A percentile compares a stretch with the other conserved stretches of the same genome.
phyloP scores from a whole-genome alignment of 1,284 basidiomycete species.

The Malassezia nana region DNA sequence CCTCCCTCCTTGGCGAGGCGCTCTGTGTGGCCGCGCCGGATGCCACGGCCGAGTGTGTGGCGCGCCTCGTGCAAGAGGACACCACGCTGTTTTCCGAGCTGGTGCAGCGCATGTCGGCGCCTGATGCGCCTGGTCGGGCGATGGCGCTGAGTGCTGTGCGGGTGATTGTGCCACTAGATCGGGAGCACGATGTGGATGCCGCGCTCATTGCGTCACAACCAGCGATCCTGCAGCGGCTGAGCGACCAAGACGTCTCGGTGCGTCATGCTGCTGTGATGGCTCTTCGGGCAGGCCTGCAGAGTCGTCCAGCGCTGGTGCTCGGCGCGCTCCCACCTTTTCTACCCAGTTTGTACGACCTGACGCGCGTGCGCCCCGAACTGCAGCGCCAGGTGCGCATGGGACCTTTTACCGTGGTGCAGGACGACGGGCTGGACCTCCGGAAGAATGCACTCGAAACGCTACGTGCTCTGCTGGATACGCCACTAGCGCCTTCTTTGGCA shows the following conservation, averaged over 20 bases:
- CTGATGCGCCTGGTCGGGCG: conserved; percentile 55
- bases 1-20: conserved; percentile 54
- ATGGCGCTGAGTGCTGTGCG: conserved; percentile 87
- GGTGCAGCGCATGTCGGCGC: conserved; percentile 59
- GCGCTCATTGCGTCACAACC: conserved; percentile 72
- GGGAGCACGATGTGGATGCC: conserved; percentile 72
- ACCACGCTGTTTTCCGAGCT: conserved; percentile 62
- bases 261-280: conserved; percentile 55
- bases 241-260: conserved; percentile 58
- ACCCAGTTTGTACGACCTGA: conserved; percentile 73
- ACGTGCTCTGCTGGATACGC: conserved; percentile 87
- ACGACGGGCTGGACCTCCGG: conserved; percentile 80
- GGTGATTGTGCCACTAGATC: conserved; percentile 80
- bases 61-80: conserved; percentile 82
- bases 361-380: conserved; percentile 59
- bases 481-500: conserved; percentile 71
- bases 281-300: conserved; percentile 83
- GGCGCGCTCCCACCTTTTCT: conserved; percentile 69
- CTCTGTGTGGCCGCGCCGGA: conserved; percentile 53
- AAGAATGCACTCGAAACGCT: conserved; percentile 90
- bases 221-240: conserved; percentile 79
- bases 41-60: conserved; percentile 64
- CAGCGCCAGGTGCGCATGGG: conserved; percentile 80
- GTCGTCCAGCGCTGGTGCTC: conserved; percentile 80
- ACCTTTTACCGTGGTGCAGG: conserved; percentile 89